Evolutionary conservation across 1,284 basidiomycete species (phyloP), one percentile per base, ranked within the genome.

Genomic region (Xerocomus minutiporus): DNA sequence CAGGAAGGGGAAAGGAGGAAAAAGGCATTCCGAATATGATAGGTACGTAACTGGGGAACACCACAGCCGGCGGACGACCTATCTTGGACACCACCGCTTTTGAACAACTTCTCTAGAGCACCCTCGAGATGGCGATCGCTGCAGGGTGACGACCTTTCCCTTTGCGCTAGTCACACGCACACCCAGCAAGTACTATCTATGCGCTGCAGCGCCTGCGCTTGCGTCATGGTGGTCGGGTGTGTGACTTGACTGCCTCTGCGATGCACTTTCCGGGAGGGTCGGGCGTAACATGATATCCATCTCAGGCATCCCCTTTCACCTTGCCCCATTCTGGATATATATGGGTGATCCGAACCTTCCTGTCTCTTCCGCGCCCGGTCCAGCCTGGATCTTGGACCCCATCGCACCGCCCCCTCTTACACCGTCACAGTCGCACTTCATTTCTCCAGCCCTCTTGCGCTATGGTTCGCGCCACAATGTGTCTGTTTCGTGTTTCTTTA

Each of bases 301-400:
- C 45, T 32, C 28, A 26, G 8, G 40, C 40, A 13, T n/a, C 40
- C 17, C 38, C 38, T 39, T 39, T 42, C 15, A 28, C 11, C 39
- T 23, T 40, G n/a, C 35, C 35, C 34, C 15, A n/a, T n/a, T 35
- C 15, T 41, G 20, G 23, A 41, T 6, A 42, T 26, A 17, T 28
- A 28, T 32, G 26, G 34, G 32, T 65, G 61, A 65, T 63, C 64
- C 61, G 61, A 47, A 48, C 2, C 4, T 15, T 61, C 43, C 62
- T 64, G 64, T 48, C 44, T 31, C 35, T 59, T 60, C 52, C 61
- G 54, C 35, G 17, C 42, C 26, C 28, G n/a, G 42, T 29, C 42
- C 42, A 43, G 41, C 8, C 41, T 42, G 15, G 42, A 28, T 40
- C 20, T 23, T 25, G 48, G 29, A 25, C 15, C 34, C 31, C 28